Percentiles rank a stretch among this genome's conserved stretches.
Evolutionary conservation across 1,284 basidiomycete species (phyloP).

Genomic region (Marasmius sp.): DNA sequence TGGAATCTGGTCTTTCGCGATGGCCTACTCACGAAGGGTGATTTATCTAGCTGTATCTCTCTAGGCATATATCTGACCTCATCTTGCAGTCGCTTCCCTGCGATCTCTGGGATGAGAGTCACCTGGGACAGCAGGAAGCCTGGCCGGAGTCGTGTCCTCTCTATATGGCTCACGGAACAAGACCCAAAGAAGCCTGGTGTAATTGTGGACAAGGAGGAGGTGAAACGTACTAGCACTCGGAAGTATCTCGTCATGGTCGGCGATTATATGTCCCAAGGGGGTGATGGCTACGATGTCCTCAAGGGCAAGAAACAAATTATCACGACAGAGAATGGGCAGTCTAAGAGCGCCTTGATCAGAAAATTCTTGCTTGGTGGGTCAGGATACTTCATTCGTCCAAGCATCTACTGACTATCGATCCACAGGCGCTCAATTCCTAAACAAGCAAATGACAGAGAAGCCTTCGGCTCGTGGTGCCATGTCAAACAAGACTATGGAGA

Average conservation of each 20-base stretch:
- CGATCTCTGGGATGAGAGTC: constrained; percentile 61
- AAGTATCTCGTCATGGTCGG: constrained; percentile 17
- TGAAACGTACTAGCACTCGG: constrained; percentile 8
- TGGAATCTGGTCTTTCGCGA: constrained; percentile 54
- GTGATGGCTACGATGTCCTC: constrained; percentile 17
- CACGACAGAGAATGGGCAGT: constrained; percentile 17
- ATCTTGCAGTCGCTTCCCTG: constrained; percentile 57
- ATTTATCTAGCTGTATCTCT: not conserved
- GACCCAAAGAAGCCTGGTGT: constrained; percentile 17
- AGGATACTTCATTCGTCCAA: not conserved
- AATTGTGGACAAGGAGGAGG: constrained; percentile 17
- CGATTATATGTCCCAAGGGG: constrained; percentile 17
- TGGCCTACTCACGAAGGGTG: constrained; percentile 25
- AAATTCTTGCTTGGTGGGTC: constrained; percentile 17
- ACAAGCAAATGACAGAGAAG: constrained; percentile 13
- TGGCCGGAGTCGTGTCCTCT: constrained; percentile 45
- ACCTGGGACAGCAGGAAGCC: constrained; percentile 42
- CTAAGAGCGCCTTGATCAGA: constrained; percentile 14
- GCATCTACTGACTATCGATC: not conserved
- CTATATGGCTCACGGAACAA: constrained; percentile 44
- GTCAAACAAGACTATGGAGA: not conserved
- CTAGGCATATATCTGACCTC: constrained; percentile 28
- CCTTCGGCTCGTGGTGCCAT: constrained; percentile 3
- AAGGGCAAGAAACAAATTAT: constrained; percentile 16
- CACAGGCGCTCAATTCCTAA: constrained; percentile 16